These are phyloP conservation scores for Plasmodium gallinaceum DNA, from an alignment of 169 alveolate genomes.

Conservation along the genomic window DNA sequence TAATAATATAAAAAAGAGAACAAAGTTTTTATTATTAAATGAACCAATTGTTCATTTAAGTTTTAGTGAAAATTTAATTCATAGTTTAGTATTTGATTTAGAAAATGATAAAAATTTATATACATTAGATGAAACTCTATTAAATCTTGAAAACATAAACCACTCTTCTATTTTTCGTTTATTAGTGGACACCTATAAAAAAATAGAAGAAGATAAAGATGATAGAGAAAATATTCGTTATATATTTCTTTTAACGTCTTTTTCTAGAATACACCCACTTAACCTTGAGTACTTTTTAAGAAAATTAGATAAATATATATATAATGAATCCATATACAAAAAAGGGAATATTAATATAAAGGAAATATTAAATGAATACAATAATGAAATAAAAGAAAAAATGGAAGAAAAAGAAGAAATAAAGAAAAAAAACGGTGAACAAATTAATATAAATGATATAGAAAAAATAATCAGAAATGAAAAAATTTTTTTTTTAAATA, in stretches of 20 bases:
- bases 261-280: conserved; percentile 48
- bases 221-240: conserved; percentile 45
- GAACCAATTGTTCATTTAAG: conserved; percentile 60
- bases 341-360: conserved; percentile 42
- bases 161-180: conserved; percentile 26
- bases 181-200: conserved; percentile 21
- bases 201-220: conserved; percentile 3
- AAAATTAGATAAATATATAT: conserved; percentile 54
- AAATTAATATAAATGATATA: not conserved
- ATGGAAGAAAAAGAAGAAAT: not conserved
- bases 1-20: conserved; percentile 20
- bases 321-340: conserved; percentile 23
- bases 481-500: conserved; percentile 1
- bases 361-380: conserved; percentile 49
- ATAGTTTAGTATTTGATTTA: conserved; percentile 50
- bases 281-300: conserved; percentile 45
- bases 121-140: conserved; percentile 32
- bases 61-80: conserved; percentile 34
- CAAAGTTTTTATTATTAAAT: conserved; percentile 40
- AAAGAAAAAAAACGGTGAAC: not conserved
- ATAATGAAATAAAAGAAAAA: conserved; percentile 20
- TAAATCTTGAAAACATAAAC: conserved; percentile 32
- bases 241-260: conserved; percentile 20
- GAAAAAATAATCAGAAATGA: conserved; percentile 5
- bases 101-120: conserved; percentile 48